Base-by-base conservation (phyloP, 1,284 basidiomycete species). In the Peniophora sp. region DNA sequence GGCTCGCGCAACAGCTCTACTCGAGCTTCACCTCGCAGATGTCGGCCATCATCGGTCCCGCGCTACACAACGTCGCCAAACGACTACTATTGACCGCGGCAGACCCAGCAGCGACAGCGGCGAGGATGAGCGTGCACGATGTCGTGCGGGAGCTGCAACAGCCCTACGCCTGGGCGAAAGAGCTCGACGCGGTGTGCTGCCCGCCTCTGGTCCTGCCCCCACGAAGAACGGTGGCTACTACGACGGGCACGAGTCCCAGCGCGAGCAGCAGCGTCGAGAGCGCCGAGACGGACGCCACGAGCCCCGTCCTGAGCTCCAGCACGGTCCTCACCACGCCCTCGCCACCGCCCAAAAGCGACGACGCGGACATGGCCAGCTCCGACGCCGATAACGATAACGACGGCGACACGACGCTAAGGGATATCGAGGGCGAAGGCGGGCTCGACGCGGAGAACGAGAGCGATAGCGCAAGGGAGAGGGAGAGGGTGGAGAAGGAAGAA, bases 311-410 rank as follows among this genome's bases (percentile, higher is more conserved):
- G n/a, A 86, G 83, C 6, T 83, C 83, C 0, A 78, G 81, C 3
- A 88, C 85, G 2, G 59, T 88, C 15, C 81, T 82, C 53, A 88
- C 85, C 15, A 87, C 85, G 3, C 85, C 85, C 0, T 85, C 82
- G 0, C 85, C 85, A 0, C 81, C 84, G 0, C 84, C 84, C 48
- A 65, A 50, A 58, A 67, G 56, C 54, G 62, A 55, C 53, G 54
- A 54, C 27, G 12, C 12, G 12, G 27, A 32, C 27, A 32, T 32
- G 27, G 37, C 15, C 15, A 41, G n/a, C 5, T 20, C 18, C n/a
- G 37, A 41, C n/a, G 18, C 15, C 37, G 37, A 41, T 15, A 41
- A 5, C 37, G 37, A 41, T 5, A 5, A n/a, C 18, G 37, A 41
- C 5, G 37, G 15, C n/a, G n/a, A 17, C 15, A 41, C 37, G 37